Conservation (phyloP, 768 basidiomycete genomes). For the Ephemerocybe angulata region DNA sequence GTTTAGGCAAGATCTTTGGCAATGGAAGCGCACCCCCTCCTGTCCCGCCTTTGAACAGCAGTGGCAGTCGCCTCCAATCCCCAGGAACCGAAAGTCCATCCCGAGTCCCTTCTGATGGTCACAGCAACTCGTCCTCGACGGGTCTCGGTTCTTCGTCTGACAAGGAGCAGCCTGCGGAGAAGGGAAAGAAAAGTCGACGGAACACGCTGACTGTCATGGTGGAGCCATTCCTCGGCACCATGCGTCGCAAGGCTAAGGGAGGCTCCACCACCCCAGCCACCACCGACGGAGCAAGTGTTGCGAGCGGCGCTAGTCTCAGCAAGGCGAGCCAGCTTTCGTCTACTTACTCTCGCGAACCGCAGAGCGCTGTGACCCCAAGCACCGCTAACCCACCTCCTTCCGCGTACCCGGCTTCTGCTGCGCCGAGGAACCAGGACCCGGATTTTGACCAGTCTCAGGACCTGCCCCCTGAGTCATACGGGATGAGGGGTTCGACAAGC, state of each 20-base stretch:
- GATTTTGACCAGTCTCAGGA: conserved; percentile 3
- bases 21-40: conserved; percentile 34
- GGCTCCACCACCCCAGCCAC: background rate
- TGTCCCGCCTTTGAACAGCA: conserved; percentile 23
- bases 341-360: background rate
- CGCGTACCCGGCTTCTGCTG: conserved; percentile 21
- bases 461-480: conserved; percentile 19
- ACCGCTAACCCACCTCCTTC: conserved; percentile 35
- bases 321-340: background rate
- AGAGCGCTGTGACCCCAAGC: conserved; percentile 31
- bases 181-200: conserved; percentile 59
- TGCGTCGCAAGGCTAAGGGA: conserved; percentile 37
- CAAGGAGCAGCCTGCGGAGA: conserved; percentile 28
- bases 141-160: conserved; percentile 28
- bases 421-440: conserved; percentile 1
- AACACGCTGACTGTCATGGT: conserved; percentile 89
- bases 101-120: conserved; percentile 19
- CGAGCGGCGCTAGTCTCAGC: background rate
- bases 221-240: conserved; percentile 63
- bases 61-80: conserved; percentile 15
- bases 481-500: conserved; percentile 69
- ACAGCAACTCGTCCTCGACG: conserved; percentile 22
- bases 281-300: background rate
- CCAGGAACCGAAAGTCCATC: conserved; percentile 11
- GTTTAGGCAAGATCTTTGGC: conserved; percentile 72